phyloP scores from a whole-genome alignment of 148 eudicot species.

The Simmondsia chinensis region DNA sequence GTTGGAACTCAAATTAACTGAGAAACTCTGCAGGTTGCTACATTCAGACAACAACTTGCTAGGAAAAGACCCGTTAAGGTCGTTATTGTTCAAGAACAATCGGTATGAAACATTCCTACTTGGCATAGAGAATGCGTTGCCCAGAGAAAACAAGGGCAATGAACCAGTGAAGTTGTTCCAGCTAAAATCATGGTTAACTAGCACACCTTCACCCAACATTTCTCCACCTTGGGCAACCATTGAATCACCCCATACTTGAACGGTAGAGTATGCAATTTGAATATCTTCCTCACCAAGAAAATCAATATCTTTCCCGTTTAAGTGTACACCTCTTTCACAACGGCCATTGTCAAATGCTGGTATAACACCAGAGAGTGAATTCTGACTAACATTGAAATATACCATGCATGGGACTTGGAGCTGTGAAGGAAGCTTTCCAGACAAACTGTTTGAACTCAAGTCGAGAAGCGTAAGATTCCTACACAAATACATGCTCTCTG shows the following conservation, averaged over 20 bases:
- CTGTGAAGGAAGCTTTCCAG: conserved; percentile 27
- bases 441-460: conserved; percentile 39
- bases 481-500: conserved; percentile 27
- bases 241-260: conserved; percentile 15
- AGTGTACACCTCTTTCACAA: conserved; percentile 21
- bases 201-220: conserved; percentile 4
- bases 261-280: conserved; percentile 17
- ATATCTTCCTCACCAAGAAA: conserved; percentile 23
- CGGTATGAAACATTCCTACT: conserved; percentile 11
- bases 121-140: conserved; percentile 10
- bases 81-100: conserved; percentile 28
- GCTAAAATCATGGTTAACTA: conserved; percentile 39
- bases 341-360: conserved; percentile 8
- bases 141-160: conserved; percentile 26
- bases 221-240: conserved; percentile 6
- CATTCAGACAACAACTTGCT: conserved; percentile 22
- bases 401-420: conserved; percentile 38
- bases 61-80: conserved; percentile 32
- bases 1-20: conserved; percentile 39
- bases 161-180: conserved; percentile 33
- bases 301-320: conserved; percentile 10
- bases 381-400: conserved; percentile 39
- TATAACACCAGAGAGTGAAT: conserved; percentile 28
- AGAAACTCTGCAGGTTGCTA: conserved; percentile 22
- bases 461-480: conserved; percentile 43